phyloP scores from a whole-genome alignment of 768 basidiomycete species.

The Trametes elegans region DNA sequence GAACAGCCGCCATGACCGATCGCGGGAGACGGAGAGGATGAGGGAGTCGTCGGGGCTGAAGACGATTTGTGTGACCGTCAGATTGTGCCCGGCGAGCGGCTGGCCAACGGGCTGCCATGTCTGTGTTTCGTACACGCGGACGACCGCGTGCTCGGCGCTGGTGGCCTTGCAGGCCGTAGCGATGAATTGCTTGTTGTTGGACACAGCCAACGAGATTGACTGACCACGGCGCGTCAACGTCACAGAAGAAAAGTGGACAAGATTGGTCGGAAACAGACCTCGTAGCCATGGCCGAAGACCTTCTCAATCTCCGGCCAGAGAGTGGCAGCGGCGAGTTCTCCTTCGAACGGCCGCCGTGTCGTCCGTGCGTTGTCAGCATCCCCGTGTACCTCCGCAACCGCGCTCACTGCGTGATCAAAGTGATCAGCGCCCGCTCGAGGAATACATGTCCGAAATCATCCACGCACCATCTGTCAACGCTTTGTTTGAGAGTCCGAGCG shows the following conservation, averaged over 20 bases:
- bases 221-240: constrained; percentile 28
- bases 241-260: background rate
- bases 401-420: constrained; percentile 4
- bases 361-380: constrained; percentile 18
- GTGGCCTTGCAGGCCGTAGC: constrained; percentile 93
- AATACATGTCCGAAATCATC: background rate
- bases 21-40: constrained; percentile 84
- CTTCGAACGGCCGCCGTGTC: constrained; percentile 68
- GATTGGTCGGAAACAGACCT: constrained; percentile 48
- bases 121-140: constrained; percentile 75
- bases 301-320: constrained; percentile 98
- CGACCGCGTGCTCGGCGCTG: constrained; percentile 81
- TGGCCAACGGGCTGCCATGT: constrained; percentile 69
- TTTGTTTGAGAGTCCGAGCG: constrained; percentile 93
- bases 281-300: constrained; percentile 96
- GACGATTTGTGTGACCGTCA: constrained; percentile 87
- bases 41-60: constrained; percentile 85
- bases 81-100: constrained; percentile 76
- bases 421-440: background rate
- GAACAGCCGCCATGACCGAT: constrained; percentile 89
- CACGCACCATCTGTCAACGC: constrained; percentile 68
- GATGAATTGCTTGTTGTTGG: constrained; percentile 63
- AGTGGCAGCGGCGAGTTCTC: constrained; percentile 82
- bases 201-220: constrained; percentile 81
- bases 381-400: constrained; percentile 5